These are phyloP conservation scores for Scedosporium dehoogii DNA, from an alignment of 2,329 filamentous ascomycete species.

Conservation along the genomic window DNA sequence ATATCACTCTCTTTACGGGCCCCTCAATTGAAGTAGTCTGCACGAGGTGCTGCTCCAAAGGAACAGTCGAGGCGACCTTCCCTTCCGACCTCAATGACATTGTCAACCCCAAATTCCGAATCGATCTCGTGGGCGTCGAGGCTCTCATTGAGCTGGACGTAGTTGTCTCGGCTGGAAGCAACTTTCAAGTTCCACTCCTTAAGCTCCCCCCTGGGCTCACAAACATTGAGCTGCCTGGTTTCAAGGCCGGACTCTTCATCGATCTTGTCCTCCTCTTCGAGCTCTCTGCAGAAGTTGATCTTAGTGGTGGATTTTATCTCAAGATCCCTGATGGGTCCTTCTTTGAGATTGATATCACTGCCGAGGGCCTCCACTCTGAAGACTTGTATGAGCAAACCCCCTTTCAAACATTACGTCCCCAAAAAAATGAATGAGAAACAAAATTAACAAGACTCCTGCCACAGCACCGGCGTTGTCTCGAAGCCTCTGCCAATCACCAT, in stretches of 20 bases:
- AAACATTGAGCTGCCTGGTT: conserved; percentile 1
- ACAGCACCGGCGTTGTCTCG: not conserved
- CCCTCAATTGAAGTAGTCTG: conserved; percentile 4
- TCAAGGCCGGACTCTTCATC: conserved; percentile 5
- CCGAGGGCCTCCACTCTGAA: not conserved
- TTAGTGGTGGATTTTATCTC: conserved; percentile 5
- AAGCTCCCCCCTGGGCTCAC: not conserved
- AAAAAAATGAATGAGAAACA: not conserved
- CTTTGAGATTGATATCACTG: conserved; percentile 7
- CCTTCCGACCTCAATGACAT: conserved; percentile 4
- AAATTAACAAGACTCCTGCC: not conserved
- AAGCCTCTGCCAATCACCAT: conserved; percentile 6
- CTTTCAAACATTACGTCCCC: not conserved
- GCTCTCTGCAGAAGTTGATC: not conserved
- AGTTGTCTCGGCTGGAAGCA: not conserved
- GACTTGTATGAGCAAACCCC: conserved; percentile 4
- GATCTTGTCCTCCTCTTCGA: conserved; percentile 4
- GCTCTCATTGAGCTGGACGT: conserved; percentile 4
- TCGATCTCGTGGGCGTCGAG: conserved; percentile 5
- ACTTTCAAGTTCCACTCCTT: conserved; percentile 1
- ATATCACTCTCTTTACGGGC: conserved; percentile 1
- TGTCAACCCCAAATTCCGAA: conserved; percentile 7
- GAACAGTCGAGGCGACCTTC: conserved; percentile 4
- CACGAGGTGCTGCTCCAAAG: conserved; percentile 6
- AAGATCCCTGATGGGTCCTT: conserved; percentile 6